Evolutionary conservation across 2,329 filamentous ascomycete genomes (phyloP).

Genomic region (Aspergillus ruber): DNA sequence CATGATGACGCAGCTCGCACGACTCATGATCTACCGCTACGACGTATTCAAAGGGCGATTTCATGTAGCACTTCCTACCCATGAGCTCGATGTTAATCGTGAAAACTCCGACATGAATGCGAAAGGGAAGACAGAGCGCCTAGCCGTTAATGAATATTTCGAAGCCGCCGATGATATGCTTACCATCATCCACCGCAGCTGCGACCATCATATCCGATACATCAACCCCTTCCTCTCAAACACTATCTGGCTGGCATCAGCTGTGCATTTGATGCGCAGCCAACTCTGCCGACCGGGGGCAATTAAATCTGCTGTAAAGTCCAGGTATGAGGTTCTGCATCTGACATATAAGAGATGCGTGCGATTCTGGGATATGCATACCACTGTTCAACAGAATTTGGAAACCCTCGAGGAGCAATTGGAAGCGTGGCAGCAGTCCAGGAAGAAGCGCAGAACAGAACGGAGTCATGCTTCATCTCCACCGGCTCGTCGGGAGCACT

Average conservation of each 20-base stretch:
- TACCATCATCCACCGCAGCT: slow-evolving; percentile 19
- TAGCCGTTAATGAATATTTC: slow-evolving; percentile 21
- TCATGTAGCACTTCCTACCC: neutral
- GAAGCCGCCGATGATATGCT: slow-evolving; percentile 25
- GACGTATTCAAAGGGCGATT: slow-evolving; percentile 18
- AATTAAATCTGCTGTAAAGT: slow-evolving; percentile 7
- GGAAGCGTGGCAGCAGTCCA: slow-evolving; percentile 5
- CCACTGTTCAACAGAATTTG: slow-evolving; percentile 20
- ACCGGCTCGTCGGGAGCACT: neutral
- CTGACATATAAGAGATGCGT: slow-evolving; percentile 21
- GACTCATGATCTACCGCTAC: slow-evolving; percentile 29
- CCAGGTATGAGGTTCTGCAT: slow-evolving; percentile 15
- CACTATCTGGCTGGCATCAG: slow-evolving; percentile 28
- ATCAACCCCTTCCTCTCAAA: slow-evolving; percentile 29
- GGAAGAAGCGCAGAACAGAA: neutral
- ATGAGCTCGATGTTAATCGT: neutral
- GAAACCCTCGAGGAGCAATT: slow-evolving; percentile 18
- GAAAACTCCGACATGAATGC: neutral
- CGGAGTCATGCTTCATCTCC: neutral
- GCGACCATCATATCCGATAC: slow-evolving; percentile 20
- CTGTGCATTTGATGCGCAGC: slow-evolving; percentile 21
- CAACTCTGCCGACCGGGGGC: slow-evolving; percentile 7
- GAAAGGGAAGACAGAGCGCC: slow-evolving; percentile 2
- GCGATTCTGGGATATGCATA: slow-evolving; percentile 21
- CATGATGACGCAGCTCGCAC: slow-evolving; percentile 29